phyloP scores from a whole-genome alignment of 2,329 filamentous ascomycete species.

The Verticillium zaregamsianum region DNA sequence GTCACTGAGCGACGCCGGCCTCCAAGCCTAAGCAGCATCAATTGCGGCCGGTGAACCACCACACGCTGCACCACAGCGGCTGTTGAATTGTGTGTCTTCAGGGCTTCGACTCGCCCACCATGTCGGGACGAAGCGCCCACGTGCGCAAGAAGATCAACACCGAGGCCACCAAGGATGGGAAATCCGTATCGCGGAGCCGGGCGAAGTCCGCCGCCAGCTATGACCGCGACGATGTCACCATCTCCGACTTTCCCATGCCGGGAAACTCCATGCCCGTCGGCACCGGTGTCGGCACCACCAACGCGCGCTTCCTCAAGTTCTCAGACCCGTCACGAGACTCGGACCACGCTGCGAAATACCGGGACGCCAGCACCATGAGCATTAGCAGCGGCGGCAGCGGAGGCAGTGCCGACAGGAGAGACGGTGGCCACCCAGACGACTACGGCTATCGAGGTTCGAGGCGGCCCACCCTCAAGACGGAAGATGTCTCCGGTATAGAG shows the following conservation, averaged over 20 bases:
- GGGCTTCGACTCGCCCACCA: conserved; percentile 20
- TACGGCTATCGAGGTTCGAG: conserved; percentile 39
- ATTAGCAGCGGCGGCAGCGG: conserved; percentile 33
- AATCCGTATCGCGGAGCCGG: conserved; percentile 20
- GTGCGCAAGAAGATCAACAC: conserved; percentile 54
- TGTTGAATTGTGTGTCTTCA: not conserved
- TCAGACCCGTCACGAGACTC: conserved; percentile 31
- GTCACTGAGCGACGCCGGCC: not conserved
- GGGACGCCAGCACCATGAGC: conserved; percentile 19
- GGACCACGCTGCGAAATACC: conserved; percentile 4
- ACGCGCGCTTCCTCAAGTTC: conserved; percentile 42
- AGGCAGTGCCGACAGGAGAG: conserved; percentile 29
- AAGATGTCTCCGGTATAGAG: conserved; percentile 51
- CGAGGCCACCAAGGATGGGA: conserved; percentile 36
- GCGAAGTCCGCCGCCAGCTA: conserved; percentile 33
- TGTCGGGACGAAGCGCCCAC: conserved; percentile 56
- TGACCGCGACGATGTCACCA: conserved; percentile 31
- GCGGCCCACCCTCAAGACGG: conserved; percentile 39
- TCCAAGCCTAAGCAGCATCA: not conserved
- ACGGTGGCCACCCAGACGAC: conserved; percentile 34
- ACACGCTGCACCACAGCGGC: not conserved
- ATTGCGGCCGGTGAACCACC: not conserved
- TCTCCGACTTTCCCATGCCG: conserved; percentile 33
- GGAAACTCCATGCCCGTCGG: conserved; percentile 22
- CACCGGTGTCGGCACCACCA: conserved; percentile 37